Evolutionary conservation across 495 filamentous ascomycete genomes (phyloP).

Genomic region (Stereocaulon alpinum): DNA sequence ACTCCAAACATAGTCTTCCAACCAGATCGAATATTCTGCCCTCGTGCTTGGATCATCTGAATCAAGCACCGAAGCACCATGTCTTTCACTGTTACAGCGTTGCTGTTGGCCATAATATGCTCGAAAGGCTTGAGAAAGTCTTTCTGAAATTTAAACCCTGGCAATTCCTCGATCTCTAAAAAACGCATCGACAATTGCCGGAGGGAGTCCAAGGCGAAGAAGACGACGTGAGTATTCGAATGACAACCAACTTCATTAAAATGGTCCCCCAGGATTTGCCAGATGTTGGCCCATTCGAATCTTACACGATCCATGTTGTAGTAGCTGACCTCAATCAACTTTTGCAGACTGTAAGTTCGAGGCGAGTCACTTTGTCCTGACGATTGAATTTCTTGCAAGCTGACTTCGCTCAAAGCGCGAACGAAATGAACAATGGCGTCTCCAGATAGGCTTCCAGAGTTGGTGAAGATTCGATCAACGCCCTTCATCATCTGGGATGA

Average conservation of each 20-base stretch:
- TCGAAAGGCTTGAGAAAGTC: slow-evolving; percentile 98
- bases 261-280: slow-evolving; percentile 90
- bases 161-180: slow-evolving; percentile 94
- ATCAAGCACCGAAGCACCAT: slow-evolving; percentile 96
- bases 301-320: slow-evolving; percentile 99
- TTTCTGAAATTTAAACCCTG: slow-evolving; percentile 99
- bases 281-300: slow-evolving; percentile 97
- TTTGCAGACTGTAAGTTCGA: slow-evolving; percentile 91
- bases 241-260: slow-evolving; percentile 98
- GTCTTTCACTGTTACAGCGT: slow-evolving; percentile 83
- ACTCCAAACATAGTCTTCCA: slow-evolving; percentile 99
- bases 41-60: slow-evolving; percentile 96
- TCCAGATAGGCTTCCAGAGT: slow-evolving; percentile 83
- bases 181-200: slow-evolving; percentile 96
- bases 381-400: slow-evolving; percentile 97
- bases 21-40: slow-evolving; percentile 90
- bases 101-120: slow-evolving; percentile 90
- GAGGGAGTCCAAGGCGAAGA: slow-evolving; percentile 90
- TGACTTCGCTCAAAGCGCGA: slow-evolving; percentile 83
- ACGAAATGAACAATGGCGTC: slow-evolving; percentile 98
- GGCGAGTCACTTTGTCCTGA: slow-evolving; percentile 92
- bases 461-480: slow-evolving; percentile 92
- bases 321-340: slow-evolving; percentile 95
- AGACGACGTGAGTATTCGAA: slow-evolving; percentile 87
- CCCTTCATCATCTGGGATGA: slow-evolving; percentile 86